phyloP scores from a whole-genome alignment of 1,284 basidiomycete species.

The Hypsizygus ulmarius region DNA sequence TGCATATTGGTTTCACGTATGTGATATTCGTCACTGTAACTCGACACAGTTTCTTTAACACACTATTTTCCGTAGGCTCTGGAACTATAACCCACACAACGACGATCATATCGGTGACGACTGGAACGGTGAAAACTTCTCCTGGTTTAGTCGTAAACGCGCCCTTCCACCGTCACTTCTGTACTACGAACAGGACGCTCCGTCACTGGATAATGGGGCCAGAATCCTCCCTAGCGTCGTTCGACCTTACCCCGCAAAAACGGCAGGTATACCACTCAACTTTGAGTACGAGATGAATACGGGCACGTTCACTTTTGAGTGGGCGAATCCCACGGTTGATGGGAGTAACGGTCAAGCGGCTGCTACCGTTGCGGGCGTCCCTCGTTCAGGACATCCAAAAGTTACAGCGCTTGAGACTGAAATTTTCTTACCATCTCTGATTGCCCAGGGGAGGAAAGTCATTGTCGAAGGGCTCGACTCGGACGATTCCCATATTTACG shows the following conservation, averaged over 20 bases:
- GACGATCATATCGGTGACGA: slow-evolving; percentile 77
- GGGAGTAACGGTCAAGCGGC: slow-evolving; percentile 1
- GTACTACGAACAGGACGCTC: slow-evolving; percentile 53
- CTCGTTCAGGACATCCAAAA: slow-evolving; percentile 35
- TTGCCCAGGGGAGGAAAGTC: slow-evolving; percentile 57
- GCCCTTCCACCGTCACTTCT: slow-evolving; percentile 51
- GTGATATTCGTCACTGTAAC: slow-evolving; percentile 27
- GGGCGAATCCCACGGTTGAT: slow-evolving; percentile 42
- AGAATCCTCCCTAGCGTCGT: slow-evolving; percentile 78
- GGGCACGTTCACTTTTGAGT: slow-evolving; percentile 61
- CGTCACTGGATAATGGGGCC: slow-evolving; percentile 75
- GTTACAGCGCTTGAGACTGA: slow-evolving; percentile 66
- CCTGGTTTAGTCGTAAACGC: slow-evolving; percentile 78
- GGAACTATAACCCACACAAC: slow-evolving; percentile 95
- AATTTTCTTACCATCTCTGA: slow-evolving; percentile 70
- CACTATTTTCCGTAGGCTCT: slow-evolving; percentile 54
- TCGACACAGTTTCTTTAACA: not conserved
- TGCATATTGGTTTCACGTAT: slow-evolving; percentile 79
- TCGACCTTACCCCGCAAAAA: slow-evolving; percentile 77
- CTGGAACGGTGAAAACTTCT: slow-evolving; percentile 97
- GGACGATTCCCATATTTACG: slow-evolving; percentile 51
- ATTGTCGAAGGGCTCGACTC: slow-evolving; percentile 52
- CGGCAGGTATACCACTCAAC: slow-evolving; percentile 64
- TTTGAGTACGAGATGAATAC: slow-evolving; percentile 74
- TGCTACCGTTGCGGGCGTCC: slow-evolving; percentile 33